A percentile compares a stretch with the other conserved stretches of the same genome.
phyloP scores from a whole-genome alignment of 2,329 filamentous ascomycete species.

The Geoglossum cookeanum region DNA sequence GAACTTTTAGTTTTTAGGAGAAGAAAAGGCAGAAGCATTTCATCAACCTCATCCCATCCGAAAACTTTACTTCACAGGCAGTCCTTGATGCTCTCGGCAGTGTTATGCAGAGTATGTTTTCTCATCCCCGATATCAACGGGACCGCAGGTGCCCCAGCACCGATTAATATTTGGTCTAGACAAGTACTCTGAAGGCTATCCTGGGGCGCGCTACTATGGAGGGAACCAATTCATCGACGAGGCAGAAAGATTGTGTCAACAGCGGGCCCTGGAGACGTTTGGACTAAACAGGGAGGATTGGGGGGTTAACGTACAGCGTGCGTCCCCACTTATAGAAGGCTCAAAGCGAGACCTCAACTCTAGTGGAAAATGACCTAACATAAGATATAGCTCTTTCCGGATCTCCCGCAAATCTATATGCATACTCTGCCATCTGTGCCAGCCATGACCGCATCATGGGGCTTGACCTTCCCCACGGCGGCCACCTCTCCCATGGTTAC shows the following conservation, averaged over 20 bases:
- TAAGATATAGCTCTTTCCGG: slow-evolving; percentile 51
- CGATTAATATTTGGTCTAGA: slow-evolving; percentile 33
- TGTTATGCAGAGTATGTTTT: slow-evolving; percentile 69
- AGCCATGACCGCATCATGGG: slow-evolving; percentile 94
- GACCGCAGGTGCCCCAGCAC: not conserved
- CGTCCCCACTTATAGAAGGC: slow-evolving; percentile 15
- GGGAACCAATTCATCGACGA: slow-evolving; percentile 93
- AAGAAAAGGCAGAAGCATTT: slow-evolving; percentile 95
- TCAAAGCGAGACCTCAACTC: not conserved
- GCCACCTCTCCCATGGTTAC: slow-evolving; percentile 91
- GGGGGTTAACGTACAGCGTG: slow-evolving; percentile 91
- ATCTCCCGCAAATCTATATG: slow-evolving; percentile 55
- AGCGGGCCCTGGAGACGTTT: slow-evolving; percentile 75
- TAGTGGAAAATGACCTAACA: not conserved
- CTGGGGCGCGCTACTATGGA: slow-evolving; percentile 88
- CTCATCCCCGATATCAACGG: slow-evolving; percentile 8
- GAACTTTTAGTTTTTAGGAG: slow-evolving; percentile 37
- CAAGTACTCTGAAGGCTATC: slow-evolving; percentile 98
- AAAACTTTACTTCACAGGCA: slow-evolving; percentile 88
- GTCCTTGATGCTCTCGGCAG: slow-evolving; percentile 82
- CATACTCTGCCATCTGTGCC: slow-evolving; percentile 83
- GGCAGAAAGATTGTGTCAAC: slow-evolving; percentile 74
- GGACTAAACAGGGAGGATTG: slow-evolving; percentile 67
- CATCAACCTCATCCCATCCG: slow-evolving; percentile 89
- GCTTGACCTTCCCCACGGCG: slow-evolving; percentile 86